phyloP scores from a whole-genome alignment of 1,139 yeast species.

The Yamadazyma oceani region DNA sequence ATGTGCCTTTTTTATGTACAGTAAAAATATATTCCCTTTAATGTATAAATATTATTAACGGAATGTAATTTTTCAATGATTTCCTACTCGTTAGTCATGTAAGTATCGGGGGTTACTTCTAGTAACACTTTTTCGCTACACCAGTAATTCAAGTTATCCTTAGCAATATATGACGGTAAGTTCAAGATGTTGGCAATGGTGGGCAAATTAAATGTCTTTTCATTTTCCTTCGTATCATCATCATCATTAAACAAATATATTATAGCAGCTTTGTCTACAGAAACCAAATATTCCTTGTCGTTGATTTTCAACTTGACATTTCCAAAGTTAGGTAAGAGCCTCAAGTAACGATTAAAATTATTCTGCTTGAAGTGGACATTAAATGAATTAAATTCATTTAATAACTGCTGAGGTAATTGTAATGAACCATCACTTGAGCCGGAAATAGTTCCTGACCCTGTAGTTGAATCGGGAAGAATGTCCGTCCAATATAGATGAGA shows the following conservation, averaged over 20 bases:
- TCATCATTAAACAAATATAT: conserved; percentile 52
- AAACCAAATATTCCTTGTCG: conserved; percentile 44
- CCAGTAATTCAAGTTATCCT: conserved; percentile 57
- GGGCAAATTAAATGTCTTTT: neutral
- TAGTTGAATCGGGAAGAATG: conserved; percentile 22
- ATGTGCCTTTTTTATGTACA: neutral
- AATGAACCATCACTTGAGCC: conserved; percentile 21
- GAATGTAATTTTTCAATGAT: no score
- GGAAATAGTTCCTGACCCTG: neutral
- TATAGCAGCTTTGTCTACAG: conserved; percentile 71
- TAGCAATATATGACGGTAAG: conserved; percentile 40
- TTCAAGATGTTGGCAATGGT: conserved; percentile 17
- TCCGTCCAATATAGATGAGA: conserved; percentile 57
- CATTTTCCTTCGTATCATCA: conserved; percentile 18
- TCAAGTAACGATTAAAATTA: conserved; percentile 60
- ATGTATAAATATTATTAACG: no score
- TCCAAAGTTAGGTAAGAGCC: conserved; percentile 62
- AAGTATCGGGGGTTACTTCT: conserved; percentile 31
- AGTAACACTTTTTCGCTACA: conserved; percentile 47
- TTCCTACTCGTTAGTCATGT: conserved; percentile 19
- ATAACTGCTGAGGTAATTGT: conserved; percentile 45
- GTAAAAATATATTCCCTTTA: neutral
- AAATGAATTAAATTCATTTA: conserved; percentile 41
- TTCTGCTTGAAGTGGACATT: conserved; percentile 36
- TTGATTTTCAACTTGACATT: conserved; percentile 59